phyloP scores from a whole-genome alignment of 192 early-diverging fungal species.

The Globomyces pollinis-pini region DNA sequence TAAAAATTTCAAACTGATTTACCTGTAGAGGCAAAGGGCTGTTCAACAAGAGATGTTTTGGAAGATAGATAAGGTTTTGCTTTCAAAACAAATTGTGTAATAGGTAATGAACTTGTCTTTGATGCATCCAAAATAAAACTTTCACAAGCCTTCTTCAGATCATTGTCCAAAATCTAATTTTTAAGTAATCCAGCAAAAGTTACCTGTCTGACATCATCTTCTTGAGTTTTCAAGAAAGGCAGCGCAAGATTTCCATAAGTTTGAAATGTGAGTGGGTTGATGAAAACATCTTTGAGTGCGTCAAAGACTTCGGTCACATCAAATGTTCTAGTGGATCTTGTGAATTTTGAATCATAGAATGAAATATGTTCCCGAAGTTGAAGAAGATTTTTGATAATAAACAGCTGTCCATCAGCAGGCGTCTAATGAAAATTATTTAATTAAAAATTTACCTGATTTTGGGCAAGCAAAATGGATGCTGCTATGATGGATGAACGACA shows the following conservation, averaged over 20 bases:
- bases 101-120: constrained; percentile 52
- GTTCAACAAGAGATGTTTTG: constrained; percentile 14
- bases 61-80: constrained; percentile 40
- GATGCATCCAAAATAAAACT: constrained; percentile 65
- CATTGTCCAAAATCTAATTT: constrained; percentile 43
- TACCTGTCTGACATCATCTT: constrained; percentile 31
- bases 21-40: neutral
- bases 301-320: constrained; percentile 59
- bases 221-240: constrained; percentile 5
- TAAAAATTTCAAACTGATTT: constrained; percentile 24
- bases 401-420: constrained; percentile 65
- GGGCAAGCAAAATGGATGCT: constrained; percentile 40
- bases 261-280: neutral
- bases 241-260: neutral
- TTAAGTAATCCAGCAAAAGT: constrained; percentile 16
- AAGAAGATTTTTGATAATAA: constrained; percentile 81
- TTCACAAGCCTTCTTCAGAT: constrained; percentile 67
- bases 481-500: constrained; percentile 53
- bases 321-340: constrained; percentile 61
- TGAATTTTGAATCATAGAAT: constrained; percentile 67
- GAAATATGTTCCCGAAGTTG: constrained; percentile 75
- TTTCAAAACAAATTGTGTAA: constrained; percentile 58
- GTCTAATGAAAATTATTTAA: too few relatives aligned
- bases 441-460: too few relatives aligned
- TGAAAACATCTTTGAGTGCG: constrained; percentile 30